phyloP scores from a whole-genome alignment of 768 basidiomycete genomes.

The Leccinum disarticulatum region DNA sequence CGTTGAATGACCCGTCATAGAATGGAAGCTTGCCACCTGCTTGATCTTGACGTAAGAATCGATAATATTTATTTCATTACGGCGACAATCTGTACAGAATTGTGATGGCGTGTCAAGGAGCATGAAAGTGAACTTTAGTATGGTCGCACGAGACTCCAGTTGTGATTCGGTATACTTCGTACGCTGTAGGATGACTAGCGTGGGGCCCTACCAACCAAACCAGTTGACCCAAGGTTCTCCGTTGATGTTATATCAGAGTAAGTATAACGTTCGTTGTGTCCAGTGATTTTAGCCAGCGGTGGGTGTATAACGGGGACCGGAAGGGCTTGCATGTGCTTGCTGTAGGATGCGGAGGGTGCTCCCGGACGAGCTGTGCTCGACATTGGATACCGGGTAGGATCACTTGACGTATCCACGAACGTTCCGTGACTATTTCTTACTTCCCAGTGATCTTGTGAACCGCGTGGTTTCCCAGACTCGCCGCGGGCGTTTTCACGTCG shows the following conservation, averaged over 20 bases:
- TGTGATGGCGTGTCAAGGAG: slow-evolving; percentile 1
- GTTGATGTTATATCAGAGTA: slow-evolving; percentile 36
- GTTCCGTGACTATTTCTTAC: slow-evolving; percentile 37
- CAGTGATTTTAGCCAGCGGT: background rate
- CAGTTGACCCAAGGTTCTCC: background rate
- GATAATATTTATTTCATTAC: background rate
- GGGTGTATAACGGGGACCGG: background rate
- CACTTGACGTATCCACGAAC: slow-evolving; percentile 19
- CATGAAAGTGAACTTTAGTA: background rate
- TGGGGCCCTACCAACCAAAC: background rate
- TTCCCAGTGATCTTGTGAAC: slow-evolving; percentile 28
- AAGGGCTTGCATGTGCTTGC: background rate
- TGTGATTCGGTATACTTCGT: slow-evolving; percentile 34
- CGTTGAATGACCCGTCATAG: too few relatives aligned
- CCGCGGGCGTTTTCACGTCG: slow-evolving; percentile 17
- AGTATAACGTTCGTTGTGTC: slow-evolving; percentile 9
- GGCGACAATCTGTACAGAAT: background rate
- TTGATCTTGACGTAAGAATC: background rate
- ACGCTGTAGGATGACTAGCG: background rate
- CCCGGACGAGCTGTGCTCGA: background rate
- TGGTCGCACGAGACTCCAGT: slow-evolving; percentile 28
- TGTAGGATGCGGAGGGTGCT: background rate
- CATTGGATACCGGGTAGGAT: background rate
- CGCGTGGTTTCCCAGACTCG: slow-evolving; percentile 6
- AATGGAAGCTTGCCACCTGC: background rate